Conservation (phyloP, 305 asterid genomes). For the Fraxinus platypoda region DNA sequence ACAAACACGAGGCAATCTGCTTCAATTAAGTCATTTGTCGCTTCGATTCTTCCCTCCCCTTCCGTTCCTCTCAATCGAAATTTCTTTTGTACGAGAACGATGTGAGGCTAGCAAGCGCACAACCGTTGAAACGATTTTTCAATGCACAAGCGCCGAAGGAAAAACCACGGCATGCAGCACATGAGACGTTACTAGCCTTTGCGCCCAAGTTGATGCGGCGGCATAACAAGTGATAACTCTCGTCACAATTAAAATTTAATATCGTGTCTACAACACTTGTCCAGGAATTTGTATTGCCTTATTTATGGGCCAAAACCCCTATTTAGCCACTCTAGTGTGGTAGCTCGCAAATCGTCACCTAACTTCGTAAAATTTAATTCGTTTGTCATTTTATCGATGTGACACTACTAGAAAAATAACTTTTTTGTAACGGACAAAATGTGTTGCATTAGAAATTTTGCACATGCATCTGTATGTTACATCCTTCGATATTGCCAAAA, state of each 20-base stretch:
- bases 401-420: background rate
- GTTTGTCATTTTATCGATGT: background rate
- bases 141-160: too few species aligned
- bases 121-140: too few species aligned
- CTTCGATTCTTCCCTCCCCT: too few species aligned
- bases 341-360: background rate
- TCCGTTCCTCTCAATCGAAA: too few species aligned
- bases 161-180: too few species aligned
- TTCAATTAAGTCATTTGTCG: too few species aligned
- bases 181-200: too few species aligned
- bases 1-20: background rate
- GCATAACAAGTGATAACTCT: background rate
- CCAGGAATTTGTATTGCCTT: background rate
- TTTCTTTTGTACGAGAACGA: too few species aligned
- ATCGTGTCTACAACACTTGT: background rate
- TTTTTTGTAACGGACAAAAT: background rate
- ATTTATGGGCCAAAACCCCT: background rate
- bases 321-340: background rate
- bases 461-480: background rate
- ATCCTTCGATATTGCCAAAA: background rate
- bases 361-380: background rate
- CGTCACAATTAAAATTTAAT: too few species aligned
- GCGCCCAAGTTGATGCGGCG: too few species aligned
- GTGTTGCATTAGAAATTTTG: background rate
- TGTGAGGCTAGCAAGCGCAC: too few species aligned